Conservation (phyloP, 169 alveolate genomes). For the Cystoisospora suis region DNA sequence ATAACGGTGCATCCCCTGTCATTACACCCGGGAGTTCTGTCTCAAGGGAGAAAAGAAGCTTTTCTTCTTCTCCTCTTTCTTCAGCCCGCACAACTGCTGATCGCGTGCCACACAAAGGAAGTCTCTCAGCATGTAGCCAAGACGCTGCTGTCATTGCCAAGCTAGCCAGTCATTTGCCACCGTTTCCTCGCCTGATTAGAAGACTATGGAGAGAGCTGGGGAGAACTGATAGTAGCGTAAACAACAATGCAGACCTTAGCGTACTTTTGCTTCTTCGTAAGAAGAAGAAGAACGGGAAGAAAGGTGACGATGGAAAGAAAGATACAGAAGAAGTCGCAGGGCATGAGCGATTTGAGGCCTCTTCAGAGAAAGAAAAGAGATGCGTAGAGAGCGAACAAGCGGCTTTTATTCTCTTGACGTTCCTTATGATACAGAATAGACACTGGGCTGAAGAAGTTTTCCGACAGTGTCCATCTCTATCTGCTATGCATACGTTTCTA, state of each 20-base stretch:
- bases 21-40: no score
- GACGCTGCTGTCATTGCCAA: not conserved
- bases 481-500: not conserved
- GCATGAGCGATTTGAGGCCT: no score
- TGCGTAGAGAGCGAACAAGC: not conserved
- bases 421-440: not conserved
- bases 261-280: no score
- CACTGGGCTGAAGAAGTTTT: not conserved
- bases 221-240: no score
- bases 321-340: not conserved
- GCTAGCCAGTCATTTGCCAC: not conserved
- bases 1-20: no score
- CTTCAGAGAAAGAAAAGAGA: no score
- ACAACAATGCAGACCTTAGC: no score
- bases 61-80: no score
- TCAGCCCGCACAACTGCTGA: not conserved
- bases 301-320: not conserved
- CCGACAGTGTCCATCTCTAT: not conserved
- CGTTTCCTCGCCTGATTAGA: not conserved
- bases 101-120: not conserved
- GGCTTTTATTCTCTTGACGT: not conserved
- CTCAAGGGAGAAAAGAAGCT: no score
- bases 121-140: no score
- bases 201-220: constrained; percentile 1
- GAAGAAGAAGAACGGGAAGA: no score